These are phyloP conservation scores for Saccharomyces hybrid DNA, from an alignment of 1,139 yeast genomes.

Conservation along the genomic window DNA sequence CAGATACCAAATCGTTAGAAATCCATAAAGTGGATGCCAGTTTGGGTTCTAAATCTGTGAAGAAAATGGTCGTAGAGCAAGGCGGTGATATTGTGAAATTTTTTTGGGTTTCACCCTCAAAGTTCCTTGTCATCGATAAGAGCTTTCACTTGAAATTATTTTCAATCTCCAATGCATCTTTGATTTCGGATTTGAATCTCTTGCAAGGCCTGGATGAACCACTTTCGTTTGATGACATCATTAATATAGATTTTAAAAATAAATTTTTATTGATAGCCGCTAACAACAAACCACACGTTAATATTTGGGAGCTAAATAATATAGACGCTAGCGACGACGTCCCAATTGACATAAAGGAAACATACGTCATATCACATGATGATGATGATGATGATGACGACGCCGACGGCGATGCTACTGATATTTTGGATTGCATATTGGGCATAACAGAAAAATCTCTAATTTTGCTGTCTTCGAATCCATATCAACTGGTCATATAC, in stretches of 20 bases:
- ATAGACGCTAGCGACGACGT: conserved; percentile 3
- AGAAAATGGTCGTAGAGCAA: background rate
- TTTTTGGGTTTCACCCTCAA: background rate
- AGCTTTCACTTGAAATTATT: background rate
- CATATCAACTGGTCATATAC: conserved; percentile 22
- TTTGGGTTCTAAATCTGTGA: background rate
- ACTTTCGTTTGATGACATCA: conserved; percentile 12
- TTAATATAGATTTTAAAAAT: conserved; percentile 23
- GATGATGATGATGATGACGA: conserved; percentile 2
- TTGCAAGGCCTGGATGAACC: background rate
- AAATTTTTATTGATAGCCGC: conserved; percentile 10
- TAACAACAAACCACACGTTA: conserved; percentile 1
- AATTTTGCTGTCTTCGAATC: conserved; percentile 16
- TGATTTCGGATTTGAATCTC: background rate
- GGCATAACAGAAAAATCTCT: conserved; percentile 32
- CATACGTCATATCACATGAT: background rate
- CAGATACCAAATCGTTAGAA: background rate
- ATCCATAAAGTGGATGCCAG: background rate
- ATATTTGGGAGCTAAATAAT: conserved; percentile 1
- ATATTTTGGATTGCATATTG: conserved; percentile 16
- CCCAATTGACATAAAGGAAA: conserved; percentile 3
- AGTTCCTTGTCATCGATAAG: background rate
- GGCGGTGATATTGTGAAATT: background rate
- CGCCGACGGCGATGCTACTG: background rate
- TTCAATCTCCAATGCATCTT: background rate